Evolutionary conservation across 179 eudicot species (phyloP), one percentile per base, ranked within the genome.

Genomic region (Amaranthus tricolor): DNA sequence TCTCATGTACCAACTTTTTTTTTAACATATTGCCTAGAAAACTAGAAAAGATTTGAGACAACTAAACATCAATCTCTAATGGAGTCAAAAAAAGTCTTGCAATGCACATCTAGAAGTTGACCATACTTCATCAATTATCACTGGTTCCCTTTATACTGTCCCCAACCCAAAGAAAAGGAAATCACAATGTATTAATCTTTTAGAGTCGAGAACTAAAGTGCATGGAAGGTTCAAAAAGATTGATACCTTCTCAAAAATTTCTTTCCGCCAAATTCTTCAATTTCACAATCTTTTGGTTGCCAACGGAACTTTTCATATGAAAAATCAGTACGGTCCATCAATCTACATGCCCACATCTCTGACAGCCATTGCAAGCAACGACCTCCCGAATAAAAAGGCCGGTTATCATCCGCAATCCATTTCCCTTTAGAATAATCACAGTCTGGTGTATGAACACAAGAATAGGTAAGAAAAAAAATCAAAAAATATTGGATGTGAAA

Each of bases 341-440:
- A 68, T 74, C 94, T 83, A 75, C 98, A 93, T 44, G 98, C 88
- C 98, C 98, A 93, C 87, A 84, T 83, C 48, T 84, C 91, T 50
- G 98, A 93, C 69, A 93, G 77, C 96, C 96, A 93, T 73, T 87
- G 91, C 77, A 84, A 86, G 72, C 98, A 93, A 24, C 83, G 89
- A 74, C 83, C 89, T 31, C 98, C 98, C 49, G 98, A 88, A 84
- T 93, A 93, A 54, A 91, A 80, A 58, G 98, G 96, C 51, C 90
- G 81, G 14, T 69, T 60, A 19, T 82, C 82, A 80, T 91, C 96
- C 48, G 80, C 85, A 49, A 91, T 86, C 98, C 98, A 93, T 77
- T 80, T 86, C 19, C 98, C 96, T 74, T 82, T 86, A 71, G 86
- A 91, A 76, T 79, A 91, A 73, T 87, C 86, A 82, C 97, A 93